Evolutionary conservation across 1,284 basidiomycete species (phyloP).

Genomic region (Farysia itapuensis): DNA sequence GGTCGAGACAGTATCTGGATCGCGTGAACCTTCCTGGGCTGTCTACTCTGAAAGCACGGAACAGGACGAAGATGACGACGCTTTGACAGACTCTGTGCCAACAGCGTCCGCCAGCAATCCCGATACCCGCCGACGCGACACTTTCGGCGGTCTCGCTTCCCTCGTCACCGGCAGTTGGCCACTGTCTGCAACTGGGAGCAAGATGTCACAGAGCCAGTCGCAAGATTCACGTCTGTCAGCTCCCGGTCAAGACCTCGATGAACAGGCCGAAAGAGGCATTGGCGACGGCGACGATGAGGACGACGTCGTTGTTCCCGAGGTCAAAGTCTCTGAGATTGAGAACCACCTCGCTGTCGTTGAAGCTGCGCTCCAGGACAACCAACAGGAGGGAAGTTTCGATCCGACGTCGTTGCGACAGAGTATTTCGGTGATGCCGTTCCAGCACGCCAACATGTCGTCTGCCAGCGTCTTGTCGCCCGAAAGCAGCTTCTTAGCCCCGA

Average conservation of each 20-base stretch:
- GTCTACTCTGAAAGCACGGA: not conserved
- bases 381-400: conserved; percentile 31
- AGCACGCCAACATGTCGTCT: conserved; percentile 22
- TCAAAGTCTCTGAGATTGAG: conserved; percentile 35
- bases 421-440: conserved; percentile 18
- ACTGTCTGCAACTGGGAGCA: not conserved
- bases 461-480: conserved; percentile 26
- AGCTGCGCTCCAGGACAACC: conserved; percentile 30
- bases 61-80: conserved; percentile 1
- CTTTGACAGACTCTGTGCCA: not conserved
- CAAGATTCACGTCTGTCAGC: conserved; percentile 22
- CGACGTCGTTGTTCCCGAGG: conserved; percentile 21
- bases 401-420: conserved; percentile 25
- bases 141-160: conserved; percentile 20
- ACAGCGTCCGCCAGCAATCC: too few species aligned
- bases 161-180: not conserved
- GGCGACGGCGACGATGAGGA: conserved; percentile 10
- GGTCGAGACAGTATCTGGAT: not conserved
- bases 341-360: conserved; percentile 31
- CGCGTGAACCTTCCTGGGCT: not conserved
- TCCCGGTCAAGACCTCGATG: not conserved
- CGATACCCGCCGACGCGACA: conserved; percentile 10
- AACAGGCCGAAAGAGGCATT: not conserved
- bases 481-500: conserved; percentile 1
- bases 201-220: not conserved